Conservation (phyloP, 192 early-diverging fungal genomes). For the Linnemannia elongata region DNA sequence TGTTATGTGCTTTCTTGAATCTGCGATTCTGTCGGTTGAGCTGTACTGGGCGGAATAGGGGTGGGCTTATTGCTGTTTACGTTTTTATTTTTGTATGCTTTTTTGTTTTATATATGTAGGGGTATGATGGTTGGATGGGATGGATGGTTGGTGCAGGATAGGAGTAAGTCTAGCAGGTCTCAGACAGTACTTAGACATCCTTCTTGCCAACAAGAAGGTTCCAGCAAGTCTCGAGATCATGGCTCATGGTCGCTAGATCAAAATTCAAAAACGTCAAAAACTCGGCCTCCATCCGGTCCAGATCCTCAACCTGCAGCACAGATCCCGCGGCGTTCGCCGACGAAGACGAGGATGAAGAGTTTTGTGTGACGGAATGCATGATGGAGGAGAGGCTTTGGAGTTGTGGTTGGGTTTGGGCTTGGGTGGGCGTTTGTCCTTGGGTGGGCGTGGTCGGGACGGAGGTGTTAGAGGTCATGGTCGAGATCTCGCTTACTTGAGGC, state of each 20-base stretch:
- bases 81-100: constrained; percentile 1
- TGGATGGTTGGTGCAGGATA: neutral
- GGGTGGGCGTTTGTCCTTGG: neutral
- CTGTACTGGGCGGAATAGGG: no score
- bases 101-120: neutral
- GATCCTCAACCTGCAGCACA: constrained; percentile 52
- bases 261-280: constrained; percentile 64
- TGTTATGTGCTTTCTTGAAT: neutral
- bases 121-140: neutral
- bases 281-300: constrained; percentile 65
- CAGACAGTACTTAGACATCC: neutral
- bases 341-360: neutral
- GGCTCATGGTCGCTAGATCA: constrained; percentile 53
- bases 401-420: constrained; percentile 1
- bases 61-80: neutral
- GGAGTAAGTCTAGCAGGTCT: neutral
- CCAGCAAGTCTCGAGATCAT: constrained; percentile 54
- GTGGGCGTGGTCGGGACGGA: neutral
- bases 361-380: neutral
- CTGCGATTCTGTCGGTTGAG: neutral
- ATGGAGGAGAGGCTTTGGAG: constrained; percentile 10
- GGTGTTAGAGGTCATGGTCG: constrained; percentile 1
- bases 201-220: constrained; percentile 48
- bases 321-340: neutral
- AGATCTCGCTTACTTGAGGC: constrained; percentile 3